Conservation (phyloP, 192 early-diverging fungal genomes). For the Pecoramyces ruminantium region DNA sequence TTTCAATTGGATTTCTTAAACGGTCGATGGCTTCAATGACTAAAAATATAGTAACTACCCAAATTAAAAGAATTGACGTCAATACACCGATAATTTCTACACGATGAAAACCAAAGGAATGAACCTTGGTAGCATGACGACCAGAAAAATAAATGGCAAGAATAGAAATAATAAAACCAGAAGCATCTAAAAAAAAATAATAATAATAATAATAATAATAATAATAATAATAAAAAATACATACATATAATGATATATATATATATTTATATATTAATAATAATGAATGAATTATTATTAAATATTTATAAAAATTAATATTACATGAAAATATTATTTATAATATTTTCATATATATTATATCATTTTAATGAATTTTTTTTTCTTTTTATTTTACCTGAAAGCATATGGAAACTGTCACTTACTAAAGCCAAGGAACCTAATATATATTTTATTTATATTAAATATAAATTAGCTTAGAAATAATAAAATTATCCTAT, state of each 20-base stretch:
- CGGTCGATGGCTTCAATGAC: constrained; percentile 54
- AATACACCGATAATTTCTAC: constrained; percentile 66
- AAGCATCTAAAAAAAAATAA: constrained; percentile 28
- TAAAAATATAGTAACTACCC: constrained; percentile 50
- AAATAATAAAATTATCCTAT: too few relatives aligned
- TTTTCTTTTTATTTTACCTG: constrained; percentile 16
- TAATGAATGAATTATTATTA: too few relatives aligned
- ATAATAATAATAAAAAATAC: background rate
- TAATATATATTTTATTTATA: too few relatives aligned
- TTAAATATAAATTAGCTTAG: too few relatives aligned
- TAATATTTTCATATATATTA: too few relatives aligned
- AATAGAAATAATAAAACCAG: constrained; percentile 55
- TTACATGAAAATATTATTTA: too few relatives aligned
- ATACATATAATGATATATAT: background rate
- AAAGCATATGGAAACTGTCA: constrained; percentile 60
- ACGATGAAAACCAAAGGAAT: constrained; percentile 59
- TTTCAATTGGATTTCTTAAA: constrained; percentile 32
- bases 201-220: background rate
- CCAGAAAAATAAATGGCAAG: constrained; percentile 42
- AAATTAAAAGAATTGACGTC: constrained; percentile 57
- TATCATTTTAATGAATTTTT: too few relatives aligned
- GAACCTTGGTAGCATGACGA: constrained; percentile 37
- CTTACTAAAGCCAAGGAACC: constrained; percentile 55
- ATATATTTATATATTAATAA: background rate
- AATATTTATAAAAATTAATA: too few relatives aligned